Evolutionary conservation across 83 land plant species (phyloP).

Genomic region (Isoetes engelmannii): DNA sequence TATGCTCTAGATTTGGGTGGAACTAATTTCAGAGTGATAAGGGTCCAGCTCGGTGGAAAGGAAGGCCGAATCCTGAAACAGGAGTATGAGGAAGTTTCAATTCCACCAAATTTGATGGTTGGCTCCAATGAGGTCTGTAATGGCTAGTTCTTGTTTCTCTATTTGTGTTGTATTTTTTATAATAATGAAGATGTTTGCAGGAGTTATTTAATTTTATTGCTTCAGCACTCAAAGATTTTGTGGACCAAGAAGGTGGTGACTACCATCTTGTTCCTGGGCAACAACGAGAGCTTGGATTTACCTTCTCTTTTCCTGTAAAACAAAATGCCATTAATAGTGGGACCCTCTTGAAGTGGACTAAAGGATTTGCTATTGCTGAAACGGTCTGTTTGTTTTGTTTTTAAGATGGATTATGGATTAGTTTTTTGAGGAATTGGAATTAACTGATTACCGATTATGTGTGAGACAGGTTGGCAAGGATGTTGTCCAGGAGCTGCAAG

Average conservation of each 20-base stretch:
- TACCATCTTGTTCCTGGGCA: slow-evolving; percentile 36
- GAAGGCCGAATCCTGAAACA: slow-evolving; percentile 38
- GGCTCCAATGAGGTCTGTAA: slow-evolving; percentile 53
- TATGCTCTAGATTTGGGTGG: slow-evolving; percentile 91
- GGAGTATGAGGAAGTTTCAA: slow-evolving; percentile 46
- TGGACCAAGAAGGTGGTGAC: slow-evolving; percentile 39
- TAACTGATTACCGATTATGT: background rate
- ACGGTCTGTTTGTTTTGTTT: too few relatives aligned
- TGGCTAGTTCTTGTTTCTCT: background rate
- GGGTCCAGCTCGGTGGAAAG: slow-evolving; percentile 67
- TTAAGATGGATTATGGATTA: background rate
- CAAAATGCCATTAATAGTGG: slow-evolving; percentile 76
- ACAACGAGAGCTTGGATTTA: slow-evolving; percentile 67
- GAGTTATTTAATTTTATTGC: slow-evolving; percentile 84
- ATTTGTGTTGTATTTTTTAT: slow-evolving; percentile 1
- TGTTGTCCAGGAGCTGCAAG: too few relatives aligned
- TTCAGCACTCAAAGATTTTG: slow-evolving; percentile 49
- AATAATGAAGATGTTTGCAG: slow-evolving; percentile 30
- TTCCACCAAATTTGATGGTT: slow-evolving; percentile 61
- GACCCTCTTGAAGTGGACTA: slow-evolving; percentile 77
- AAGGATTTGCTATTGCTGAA: slow-evolving; percentile 77
- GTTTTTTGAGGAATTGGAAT: too few relatives aligned
- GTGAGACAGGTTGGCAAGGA: background rate
- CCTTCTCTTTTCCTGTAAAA: slow-evolving; percentile 86
- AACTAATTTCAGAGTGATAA: slow-evolving; percentile 68